Base-by-base conservation (phyloP, 202 grass and related monocot genomes). In the Musa balbisiana region DNA sequence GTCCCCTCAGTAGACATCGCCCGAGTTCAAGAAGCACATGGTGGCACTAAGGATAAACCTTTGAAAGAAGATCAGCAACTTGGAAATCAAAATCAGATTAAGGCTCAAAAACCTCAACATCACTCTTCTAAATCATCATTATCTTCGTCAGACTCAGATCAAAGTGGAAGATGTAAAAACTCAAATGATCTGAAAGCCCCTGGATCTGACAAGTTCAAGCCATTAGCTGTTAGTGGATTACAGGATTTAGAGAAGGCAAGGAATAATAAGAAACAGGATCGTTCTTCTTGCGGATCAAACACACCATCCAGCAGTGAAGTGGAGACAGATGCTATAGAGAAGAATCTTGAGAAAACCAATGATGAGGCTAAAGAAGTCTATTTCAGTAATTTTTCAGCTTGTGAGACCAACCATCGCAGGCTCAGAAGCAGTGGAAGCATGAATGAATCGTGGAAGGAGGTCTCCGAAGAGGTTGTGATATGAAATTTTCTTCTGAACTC, bases 211-310 rank as follows among this genome's bases (percentile, higher is more conserved):
- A 64, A 52, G 19, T 15, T 21, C 21, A 76, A 76, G 17, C 74
- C 60, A 60, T 62, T 43, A 74, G 25, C 26, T 25, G 3, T 17
- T 52, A 52, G 49, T 72, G 58, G n/a, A 53, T 52, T 64, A 53
- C 55, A 73, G 25, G 78, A 80, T 53, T 65, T 49, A 52, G 55
- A 73, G 22, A 53, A 53, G 21, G 58, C 49, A 12, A 55, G 10
- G 8, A 49, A 43, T 26, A 64, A 20, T 8, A 80, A 29, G 49
- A 80, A 51, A 20, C 56, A 50, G 11, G 56, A 72, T 80, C 78
- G 78, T 60, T 80, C 69, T 73, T 80, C 78, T 27, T 72, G 69
- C 64, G 78, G 78, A 17, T 80, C 78, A 62, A 80, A 80, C 58
- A 64, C 69, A 29, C 69, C 78, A 27, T 80, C 78, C 13, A 53